These are phyloP conservation scores for Xylariales sp. DNA, from an alignment of 2,329 filamentous ascomycete genomes.

Conservation along the genomic window DNA sequence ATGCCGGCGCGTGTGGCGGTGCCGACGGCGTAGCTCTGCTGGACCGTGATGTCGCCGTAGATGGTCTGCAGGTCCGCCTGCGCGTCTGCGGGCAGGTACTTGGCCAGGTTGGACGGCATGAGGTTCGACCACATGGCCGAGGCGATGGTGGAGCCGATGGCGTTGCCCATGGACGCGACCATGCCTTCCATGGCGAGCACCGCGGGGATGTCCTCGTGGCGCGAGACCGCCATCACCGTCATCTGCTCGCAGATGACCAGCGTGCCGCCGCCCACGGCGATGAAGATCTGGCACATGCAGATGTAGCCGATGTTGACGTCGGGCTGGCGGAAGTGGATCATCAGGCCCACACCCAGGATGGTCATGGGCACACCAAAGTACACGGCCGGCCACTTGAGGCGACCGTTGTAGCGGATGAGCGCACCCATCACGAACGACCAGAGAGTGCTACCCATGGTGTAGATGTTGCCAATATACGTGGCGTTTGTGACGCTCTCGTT, in stretches of 20 bases:
- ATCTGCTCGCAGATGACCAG: slow-evolving; percentile 52
- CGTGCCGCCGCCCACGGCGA: slow-evolving; percentile 46
- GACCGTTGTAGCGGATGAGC: slow-evolving; percentile 37
- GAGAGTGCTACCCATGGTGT: slow-evolving; percentile 36
- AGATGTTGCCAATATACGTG: slow-evolving; percentile 30
- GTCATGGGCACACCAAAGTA: slow-evolving; percentile 33
- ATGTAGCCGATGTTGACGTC: slow-evolving; percentile 41
- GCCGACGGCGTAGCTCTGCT: slow-evolving; percentile 43
- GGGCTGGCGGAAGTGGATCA: slow-evolving; percentile 49
- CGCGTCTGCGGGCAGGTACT: slow-evolving; percentile 36
- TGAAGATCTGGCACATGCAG: slow-evolving; percentile 50
- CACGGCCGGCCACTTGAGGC: slow-evolving; percentile 42
- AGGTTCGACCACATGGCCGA: slow-evolving; percentile 53
- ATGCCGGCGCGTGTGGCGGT: slow-evolving; percentile 41
- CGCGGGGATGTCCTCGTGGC: slow-evolving; percentile 48
- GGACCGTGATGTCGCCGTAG: slow-evolving; percentile 43
- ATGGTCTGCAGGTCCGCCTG: slow-evolving; percentile 34
- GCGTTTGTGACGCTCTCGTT: slow-evolving; percentile 21
- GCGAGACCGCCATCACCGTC: slow-evolving; percentile 49
- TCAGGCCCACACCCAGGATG: slow-evolving; percentile 43
- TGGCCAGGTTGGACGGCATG: slow-evolving; percentile 41
- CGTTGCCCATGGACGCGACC: slow-evolving; percentile 49
- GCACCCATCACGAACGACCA: slow-evolving; percentile 40
- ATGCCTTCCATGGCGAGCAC: slow-evolving; percentile 52
- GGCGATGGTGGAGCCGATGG: slow-evolving; percentile 50